Evolutionary conservation across 2,329 filamentous ascomycete genomes (phyloP).

Genomic region (Apiospora phragmitis): DNA sequence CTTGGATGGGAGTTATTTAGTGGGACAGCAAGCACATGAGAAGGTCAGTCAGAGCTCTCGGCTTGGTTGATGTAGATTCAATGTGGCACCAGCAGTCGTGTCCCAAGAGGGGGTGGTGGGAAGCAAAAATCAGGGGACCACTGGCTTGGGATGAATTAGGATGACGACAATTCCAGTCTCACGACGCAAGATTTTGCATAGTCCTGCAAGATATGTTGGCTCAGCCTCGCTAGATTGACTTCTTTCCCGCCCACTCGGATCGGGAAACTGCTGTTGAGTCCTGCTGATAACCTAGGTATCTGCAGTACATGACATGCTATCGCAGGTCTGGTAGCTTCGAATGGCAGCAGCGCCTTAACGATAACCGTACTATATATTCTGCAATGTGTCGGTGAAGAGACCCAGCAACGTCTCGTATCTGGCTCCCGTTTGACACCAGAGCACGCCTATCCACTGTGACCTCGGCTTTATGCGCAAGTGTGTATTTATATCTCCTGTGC

Average conservation of each 20-base stretch:
- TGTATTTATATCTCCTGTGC: background rate
- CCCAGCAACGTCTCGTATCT: conserved; percentile 7
- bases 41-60: conserved; percentile 4
- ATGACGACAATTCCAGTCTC: conserved; percentile 7
- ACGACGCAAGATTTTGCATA: conserved; percentile 2
- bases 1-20: background rate
- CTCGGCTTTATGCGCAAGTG: background rate
- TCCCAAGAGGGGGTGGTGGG: conserved; percentile 6
- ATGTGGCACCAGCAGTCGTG: conserved; percentile 4
- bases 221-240: conserved; percentile 7
- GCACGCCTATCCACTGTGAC: background rate
- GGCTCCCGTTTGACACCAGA: background rate
- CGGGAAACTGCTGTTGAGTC: background rate
- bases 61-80: conserved; percentile 5
- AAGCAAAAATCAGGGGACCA: conserved; percentile 6
- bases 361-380: background rate
- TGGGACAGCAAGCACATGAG: conserved; percentile 10
- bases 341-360: background rate
- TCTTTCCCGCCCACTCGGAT: conserved; percentile 4
- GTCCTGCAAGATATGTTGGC: background rate
- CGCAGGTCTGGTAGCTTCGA: background rate
- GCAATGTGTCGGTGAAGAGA: conserved; percentile 5
- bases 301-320: background rate
- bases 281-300: background rate
- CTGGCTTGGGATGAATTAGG: background rate